Evolutionary conservation across 2,329 filamentous ascomycete species (phyloP).

Genomic region (Didymella sp.): DNA sequence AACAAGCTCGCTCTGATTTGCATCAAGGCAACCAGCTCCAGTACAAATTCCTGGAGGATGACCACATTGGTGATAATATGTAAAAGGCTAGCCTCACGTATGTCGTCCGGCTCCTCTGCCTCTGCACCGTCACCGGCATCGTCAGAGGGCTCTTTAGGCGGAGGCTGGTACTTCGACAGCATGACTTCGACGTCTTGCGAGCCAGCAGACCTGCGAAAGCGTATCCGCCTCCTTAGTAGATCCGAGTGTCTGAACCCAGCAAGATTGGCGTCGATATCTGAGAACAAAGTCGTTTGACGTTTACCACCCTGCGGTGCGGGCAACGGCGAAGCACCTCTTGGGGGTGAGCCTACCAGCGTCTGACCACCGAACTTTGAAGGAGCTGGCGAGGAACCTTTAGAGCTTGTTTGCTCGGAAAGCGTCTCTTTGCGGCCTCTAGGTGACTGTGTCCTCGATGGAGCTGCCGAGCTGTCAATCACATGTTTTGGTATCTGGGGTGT

Average conservation of each 20-base stretch:
- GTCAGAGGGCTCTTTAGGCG: constrained; percentile 36
- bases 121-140: constrained; percentile 28
- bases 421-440: constrained; percentile 48
- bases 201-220: constrained; percentile 39
- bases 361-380: constrained; percentile 39
- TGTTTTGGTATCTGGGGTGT: constrained; percentile 48
- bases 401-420: constrained; percentile 30
- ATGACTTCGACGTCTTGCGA: constrained; percentile 42
- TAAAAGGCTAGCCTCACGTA: constrained; percentile 54
- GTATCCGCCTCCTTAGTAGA: constrained; percentile 46
- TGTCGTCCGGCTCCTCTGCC: constrained; percentile 33
- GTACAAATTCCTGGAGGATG: constrained; percentile 58
- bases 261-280: constrained; percentile 45
- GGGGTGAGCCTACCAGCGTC: constrained; percentile 39
- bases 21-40: constrained; percentile 58
- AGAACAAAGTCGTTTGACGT: constrained; percentile 44
- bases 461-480: constrained; percentile 39
- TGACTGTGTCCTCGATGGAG: constrained; percentile 45
- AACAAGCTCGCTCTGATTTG: constrained; percentile 58
- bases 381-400: constrained; percentile 35
- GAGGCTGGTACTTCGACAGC: constrained; percentile 46
- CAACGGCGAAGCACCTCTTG: constrained; percentile 39
- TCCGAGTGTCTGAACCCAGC: constrained; percentile 40
- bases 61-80: constrained; percentile 60
- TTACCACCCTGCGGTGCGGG: constrained; percentile 37